Percentiles rank a stretch among this genome's conserved stretches.
Conservation (phyloP, 768 basidiomycete species). For the Neoboletus magnificus region DNA sequence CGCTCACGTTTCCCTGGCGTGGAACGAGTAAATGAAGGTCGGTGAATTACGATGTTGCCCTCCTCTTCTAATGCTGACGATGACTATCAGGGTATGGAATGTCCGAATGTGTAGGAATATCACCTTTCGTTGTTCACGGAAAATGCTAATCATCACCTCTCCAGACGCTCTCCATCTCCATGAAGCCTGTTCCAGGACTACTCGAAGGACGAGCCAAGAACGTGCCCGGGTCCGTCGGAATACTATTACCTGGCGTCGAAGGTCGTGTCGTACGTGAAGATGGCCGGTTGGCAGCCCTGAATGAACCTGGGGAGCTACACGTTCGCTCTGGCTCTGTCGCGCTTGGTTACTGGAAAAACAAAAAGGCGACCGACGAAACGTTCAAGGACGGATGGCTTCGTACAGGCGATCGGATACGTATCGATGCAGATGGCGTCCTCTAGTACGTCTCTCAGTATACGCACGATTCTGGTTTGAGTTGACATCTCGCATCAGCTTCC, state of each 20-base stretch:
- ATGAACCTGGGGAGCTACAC: constrained; percentile 68
- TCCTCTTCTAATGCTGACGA: constrained; percentile 2
- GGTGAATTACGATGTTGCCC: constrained; percentile 2
- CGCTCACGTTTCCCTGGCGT: constrained; percentile 35
- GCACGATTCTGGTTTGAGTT: background rate
- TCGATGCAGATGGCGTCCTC: constrained; percentile 58
- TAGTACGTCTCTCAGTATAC: constrained; percentile 44
- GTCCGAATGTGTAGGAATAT: constrained; percentile 56
- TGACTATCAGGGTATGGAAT: constrained; percentile 60
- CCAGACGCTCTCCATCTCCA: constrained; percentile 55
- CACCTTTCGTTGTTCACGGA: background rate
- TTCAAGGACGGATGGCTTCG: constrained; percentile 70
- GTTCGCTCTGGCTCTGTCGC: constrained; percentile 54
- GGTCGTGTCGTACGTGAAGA: constrained; percentile 60
- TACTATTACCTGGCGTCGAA: constrained; percentile 62
- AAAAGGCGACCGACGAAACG: constrained; percentile 60
- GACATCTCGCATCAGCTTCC: constrained; percentile 45
- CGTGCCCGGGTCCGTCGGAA: constrained; percentile 47
- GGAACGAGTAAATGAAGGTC: constrained; percentile 45
- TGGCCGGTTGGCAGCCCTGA: constrained; percentile 47
- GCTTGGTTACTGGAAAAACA: constrained; percentile 72
- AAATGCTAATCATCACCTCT: background rate
- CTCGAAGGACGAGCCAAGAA: constrained; percentile 42
- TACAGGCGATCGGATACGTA: constrained; percentile 69
- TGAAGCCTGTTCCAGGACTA: constrained; percentile 42